Conservation (phyloP, 2,329 filamentous ascomycete genomes). For the Eurotiales sp. region DNA sequence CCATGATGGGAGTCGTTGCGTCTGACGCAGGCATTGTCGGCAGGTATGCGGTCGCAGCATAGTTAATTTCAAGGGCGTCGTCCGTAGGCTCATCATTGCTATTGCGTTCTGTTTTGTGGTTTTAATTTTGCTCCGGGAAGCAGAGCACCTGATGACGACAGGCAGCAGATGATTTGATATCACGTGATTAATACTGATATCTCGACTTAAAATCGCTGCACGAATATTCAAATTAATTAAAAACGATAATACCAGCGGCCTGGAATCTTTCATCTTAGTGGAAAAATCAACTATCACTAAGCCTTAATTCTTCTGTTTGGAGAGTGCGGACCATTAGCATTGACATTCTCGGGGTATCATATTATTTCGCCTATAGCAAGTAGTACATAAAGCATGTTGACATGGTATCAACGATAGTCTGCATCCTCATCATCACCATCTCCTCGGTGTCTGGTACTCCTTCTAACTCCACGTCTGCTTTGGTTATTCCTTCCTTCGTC, state of each 20-base stretch:
- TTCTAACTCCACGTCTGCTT: too few species aligned
- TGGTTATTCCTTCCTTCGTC: neutral
- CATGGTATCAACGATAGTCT: neutral
- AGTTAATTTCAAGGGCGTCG: neutral
- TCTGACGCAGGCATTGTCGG: conserved; percentile 9
- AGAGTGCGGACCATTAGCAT: too few species aligned
- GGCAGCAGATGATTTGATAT: neutral
- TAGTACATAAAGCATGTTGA: neutral
- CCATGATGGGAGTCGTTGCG: neutral
- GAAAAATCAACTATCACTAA: too few species aligned
- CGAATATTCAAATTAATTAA: too few species aligned
- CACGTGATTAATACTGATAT: too few species aligned
- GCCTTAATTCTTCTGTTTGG: too few species aligned
- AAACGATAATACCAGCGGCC: too few species aligned
- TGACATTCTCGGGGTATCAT: conserved; percentile 7
- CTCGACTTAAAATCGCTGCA: neutral
- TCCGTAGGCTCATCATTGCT: neutral
- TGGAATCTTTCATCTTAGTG: too few species aligned
- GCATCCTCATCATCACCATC: neutral
- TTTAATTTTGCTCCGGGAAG: neutral
- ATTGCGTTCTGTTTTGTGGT: too few species aligned
- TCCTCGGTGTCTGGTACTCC: too few species aligned
- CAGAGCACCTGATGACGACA: neutral
- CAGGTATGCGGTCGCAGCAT: conserved; percentile 7
- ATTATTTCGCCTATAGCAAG: neutral